Evolutionary conservation across 306 rosid species (phyloP).

Genomic region (Abrus precatorius): DNA sequence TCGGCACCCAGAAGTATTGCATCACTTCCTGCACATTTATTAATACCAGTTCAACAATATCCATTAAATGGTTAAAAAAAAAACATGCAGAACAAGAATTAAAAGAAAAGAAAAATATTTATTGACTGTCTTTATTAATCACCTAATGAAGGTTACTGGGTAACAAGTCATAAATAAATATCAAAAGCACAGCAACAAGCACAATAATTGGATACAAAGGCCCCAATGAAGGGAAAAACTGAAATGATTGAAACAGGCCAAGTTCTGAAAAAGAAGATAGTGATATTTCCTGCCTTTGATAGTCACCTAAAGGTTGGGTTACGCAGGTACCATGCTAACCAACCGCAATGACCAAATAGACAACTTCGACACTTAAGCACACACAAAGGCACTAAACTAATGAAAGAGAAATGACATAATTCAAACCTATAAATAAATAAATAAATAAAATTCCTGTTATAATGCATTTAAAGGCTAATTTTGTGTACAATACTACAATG

Average conservation of each 20-base stretch:
- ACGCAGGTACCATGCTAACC: conserved; percentile 15
- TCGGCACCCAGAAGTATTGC: conserved; percentile 99
- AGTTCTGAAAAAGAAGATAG: conserved; percentile 1
- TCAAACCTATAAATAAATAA: background rate
- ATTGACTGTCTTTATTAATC: background rate
- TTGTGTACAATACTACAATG: background rate
- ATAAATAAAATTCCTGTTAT: background rate
- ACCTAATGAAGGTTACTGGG: conserved; percentile 21
- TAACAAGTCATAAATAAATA: background rate
- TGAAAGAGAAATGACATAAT: background rate
- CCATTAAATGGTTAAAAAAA: conserved; percentile 24
- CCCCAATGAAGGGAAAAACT: background rate
- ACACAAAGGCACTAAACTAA: background rate
- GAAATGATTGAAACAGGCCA: conserved; percentile 6
- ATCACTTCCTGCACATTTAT: conserved; percentile 86
- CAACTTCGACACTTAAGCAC: conserved; percentile 25
- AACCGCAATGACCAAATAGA: background rate
- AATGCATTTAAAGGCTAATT: background rate
- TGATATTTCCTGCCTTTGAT: background rate
- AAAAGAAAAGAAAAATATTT: conserved; percentile 14
- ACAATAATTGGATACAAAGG: background rate
- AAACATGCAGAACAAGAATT: conserved; percentile 32
- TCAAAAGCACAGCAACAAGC: conserved; percentile 35
- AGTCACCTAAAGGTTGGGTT: conserved; percentile 1
- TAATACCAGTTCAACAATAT: conserved; percentile 43